Percentiles rank a stretch among this genome's conserved stretches.
These are phyloP conservation scores for Dioscorea zingiberensis DNA, from an alignment of 106 monocot species.

Conservation along the genomic window DNA sequence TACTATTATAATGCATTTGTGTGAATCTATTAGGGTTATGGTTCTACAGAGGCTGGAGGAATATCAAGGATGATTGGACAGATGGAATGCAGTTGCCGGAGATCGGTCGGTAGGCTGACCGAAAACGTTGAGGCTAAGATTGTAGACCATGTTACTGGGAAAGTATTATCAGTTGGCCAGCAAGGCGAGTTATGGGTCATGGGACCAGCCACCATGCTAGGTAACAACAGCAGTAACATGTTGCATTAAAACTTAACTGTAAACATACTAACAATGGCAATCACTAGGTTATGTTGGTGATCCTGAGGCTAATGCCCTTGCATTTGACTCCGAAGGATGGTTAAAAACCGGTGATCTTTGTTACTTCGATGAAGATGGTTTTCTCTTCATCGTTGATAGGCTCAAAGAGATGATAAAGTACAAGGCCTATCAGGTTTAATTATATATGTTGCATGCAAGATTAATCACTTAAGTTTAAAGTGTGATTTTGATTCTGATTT, in stretches of 20 bases:
- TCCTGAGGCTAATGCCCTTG: constrained; percentile 22
- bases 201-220: constrained; percentile 59
- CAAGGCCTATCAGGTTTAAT: constrained; percentile 42
- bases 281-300: constrained; percentile 34
- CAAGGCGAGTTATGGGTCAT: constrained; percentile 61
- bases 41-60: constrained; percentile 14
- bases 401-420: constrained; percentile 56
- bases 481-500: not conserved
- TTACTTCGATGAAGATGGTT: constrained; percentile 21
- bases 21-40: not conserved
- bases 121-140: constrained; percentile 59
- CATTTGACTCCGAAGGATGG: constrained; percentile 34
- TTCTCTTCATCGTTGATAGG: constrained; percentile 35
- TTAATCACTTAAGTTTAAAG: not conserved
- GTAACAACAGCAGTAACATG: constrained; percentile 8
- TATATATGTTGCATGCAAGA: not conserved
- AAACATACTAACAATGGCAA: too few species aligned
- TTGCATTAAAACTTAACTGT: not conserved
- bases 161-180: constrained; percentile 31
- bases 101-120: constrained; percentile 47
- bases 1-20: too few species aligned
- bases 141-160: constrained; percentile 37
- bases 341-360: constrained; percentile 34
- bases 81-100: constrained; percentile 27
- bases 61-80: constrained; percentile 30